Evolutionary conservation across 2,329 filamentous ascomycete genomes (phyloP), one percentile per base, ranked within the genome.

Genomic region (Camptophora hylomeconis): DNA sequence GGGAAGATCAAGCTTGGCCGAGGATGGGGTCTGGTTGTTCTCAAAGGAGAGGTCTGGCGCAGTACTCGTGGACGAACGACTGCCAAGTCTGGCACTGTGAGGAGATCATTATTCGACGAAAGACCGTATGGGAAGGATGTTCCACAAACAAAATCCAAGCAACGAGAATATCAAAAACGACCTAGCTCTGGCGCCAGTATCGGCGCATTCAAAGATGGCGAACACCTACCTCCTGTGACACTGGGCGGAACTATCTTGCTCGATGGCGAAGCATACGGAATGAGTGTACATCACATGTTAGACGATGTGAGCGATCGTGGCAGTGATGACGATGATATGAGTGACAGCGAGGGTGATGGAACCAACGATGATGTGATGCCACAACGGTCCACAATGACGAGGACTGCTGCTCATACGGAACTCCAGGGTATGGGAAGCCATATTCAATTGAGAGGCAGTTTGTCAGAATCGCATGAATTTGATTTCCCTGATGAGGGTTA

Each of bases 281-380:
- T 95, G 81, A 94, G 83, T 13, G 87, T 95, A 0, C 87, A 95
- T 47, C 87, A 95, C 52, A 87, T 95, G 74, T 70, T 95, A 2
- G 87, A 94, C 45, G 57, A 60, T 8, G 60, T 69, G 7, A 69
- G 67, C 33, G 63, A 68, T 24, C 65, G 68, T 23, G 65, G 69
- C 20, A 57, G 53, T 3, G 57, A 61, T 4, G 49, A 48, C 16
- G 52, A 51, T 9, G 58, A 57, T 7, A 51, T 23, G 10, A 19
- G 54, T 10, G n/a, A n/a, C n/a, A n/a, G n/a, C n/a, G n/a, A n/a
- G n/a, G n/a, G n/a, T n/a, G 29, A 26, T 11, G 8, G n/a, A 14
- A 49, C 52, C 1, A 50, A 56, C 10, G 46, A 54, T n/a, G 43
- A 50, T 23, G 41, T 41, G 10, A 47, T 50, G 17, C 22, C 29